Evolutionary conservation across 495 filamentous ascomycete species (phyloP).

Genomic region (Acidiella bohemica): DNA sequence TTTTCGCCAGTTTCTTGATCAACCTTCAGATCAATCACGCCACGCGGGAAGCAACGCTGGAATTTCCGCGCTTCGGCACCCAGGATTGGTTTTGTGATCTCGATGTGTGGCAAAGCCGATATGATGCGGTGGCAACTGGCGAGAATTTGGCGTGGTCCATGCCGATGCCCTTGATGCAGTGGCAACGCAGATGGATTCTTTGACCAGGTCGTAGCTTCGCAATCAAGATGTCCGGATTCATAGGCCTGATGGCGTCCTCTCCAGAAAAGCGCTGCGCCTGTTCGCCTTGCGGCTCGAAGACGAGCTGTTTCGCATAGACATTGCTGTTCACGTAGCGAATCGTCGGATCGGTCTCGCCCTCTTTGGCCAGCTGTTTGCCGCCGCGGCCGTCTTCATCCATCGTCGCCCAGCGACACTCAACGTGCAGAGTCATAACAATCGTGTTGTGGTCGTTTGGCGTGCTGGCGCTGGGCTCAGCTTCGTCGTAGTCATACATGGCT

Average conservation of each 20-base stretch:
- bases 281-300: constrained; percentile 57
- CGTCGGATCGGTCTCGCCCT: constrained; percentile 61
- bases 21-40: constrained; percentile 69
- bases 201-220: constrained; percentile 91
- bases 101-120: constrained; percentile 81
- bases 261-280: constrained; percentile 52
- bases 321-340: constrained; percentile 73
- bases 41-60: constrained; percentile 72
- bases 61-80: constrained; percentile 83
- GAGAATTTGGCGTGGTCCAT: constrained; percentile 96
- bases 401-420: constrained; percentile 63
- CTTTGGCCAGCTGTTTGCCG: constrained; percentile 35
- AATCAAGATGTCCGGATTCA: constrained; percentile 86
- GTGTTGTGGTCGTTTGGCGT: constrained; percentile 65
- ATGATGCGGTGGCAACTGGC: constrained; percentile 86
- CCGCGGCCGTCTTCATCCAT: constrained; percentile 22
- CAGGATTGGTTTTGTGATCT: constrained; percentile 66
- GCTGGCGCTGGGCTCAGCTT: constrained; percentile 32
- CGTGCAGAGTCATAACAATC: constrained; percentile 53
- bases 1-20: constrained; percentile 54
- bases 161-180: constrained; percentile 86
- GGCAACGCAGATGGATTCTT: constrained; percentile 65
- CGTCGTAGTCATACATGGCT: constrained; percentile 22
- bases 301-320: constrained; percentile 74
- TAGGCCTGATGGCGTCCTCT: constrained; percentile 48